Evolutionary conservation across 768 basidiomycete genomes (phyloP).

Genomic region (Boletus rubropictus): DNA sequence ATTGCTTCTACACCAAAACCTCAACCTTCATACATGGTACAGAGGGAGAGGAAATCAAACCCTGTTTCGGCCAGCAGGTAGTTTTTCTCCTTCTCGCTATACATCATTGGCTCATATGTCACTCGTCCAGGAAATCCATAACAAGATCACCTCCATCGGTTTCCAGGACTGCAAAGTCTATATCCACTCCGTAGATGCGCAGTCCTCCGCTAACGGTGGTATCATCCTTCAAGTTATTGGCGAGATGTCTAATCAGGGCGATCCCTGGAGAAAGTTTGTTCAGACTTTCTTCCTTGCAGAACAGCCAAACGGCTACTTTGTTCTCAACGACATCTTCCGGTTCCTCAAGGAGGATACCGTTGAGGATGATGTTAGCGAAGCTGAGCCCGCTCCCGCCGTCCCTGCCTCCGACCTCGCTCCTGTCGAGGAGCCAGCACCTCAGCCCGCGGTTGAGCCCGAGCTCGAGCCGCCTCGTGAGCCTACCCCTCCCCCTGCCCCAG

Average conservation of each 20-base stretch:
- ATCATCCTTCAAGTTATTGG: constrained; percentile 99
- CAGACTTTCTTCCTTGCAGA: constrained; percentile 99
- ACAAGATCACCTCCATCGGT: constrained; percentile 88
- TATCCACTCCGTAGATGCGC: constrained; percentile 97
- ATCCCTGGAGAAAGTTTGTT: constrained; percentile 96
- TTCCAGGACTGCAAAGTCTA: constrained; percentile 98
- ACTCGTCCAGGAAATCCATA: constrained; percentile 80
- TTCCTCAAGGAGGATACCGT: constrained; percentile 95
- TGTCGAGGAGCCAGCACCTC: constrained; percentile 30
- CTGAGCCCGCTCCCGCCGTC: constrained; percentile 33
- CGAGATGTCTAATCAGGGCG: constrained; percentile 92
- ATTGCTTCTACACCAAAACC: constrained; percentile 98
- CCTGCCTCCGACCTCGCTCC: constrained; percentile 33
- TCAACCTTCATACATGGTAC: constrained; percentile 97
- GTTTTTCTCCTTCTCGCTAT: constrained; percentile 22
- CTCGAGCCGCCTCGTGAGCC: constrained; percentile 28
- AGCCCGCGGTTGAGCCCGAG: constrained; percentile 26
- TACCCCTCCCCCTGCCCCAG: constrained; percentile 25
- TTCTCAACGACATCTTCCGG: constrained; percentile 99
- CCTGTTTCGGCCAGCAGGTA: constrained; percentile 92
- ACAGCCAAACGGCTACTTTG: constrained; percentile 98
- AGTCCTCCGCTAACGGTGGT: constrained; percentile 89
- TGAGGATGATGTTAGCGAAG: constrained; percentile 64
- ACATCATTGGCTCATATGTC: constrained; percentile 3
- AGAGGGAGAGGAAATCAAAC: constrained; percentile 89